phyloP scores from a whole-genome alignment of 1,284 basidiomycete species.

The Microbotryum silenes-acaulis region DNA sequence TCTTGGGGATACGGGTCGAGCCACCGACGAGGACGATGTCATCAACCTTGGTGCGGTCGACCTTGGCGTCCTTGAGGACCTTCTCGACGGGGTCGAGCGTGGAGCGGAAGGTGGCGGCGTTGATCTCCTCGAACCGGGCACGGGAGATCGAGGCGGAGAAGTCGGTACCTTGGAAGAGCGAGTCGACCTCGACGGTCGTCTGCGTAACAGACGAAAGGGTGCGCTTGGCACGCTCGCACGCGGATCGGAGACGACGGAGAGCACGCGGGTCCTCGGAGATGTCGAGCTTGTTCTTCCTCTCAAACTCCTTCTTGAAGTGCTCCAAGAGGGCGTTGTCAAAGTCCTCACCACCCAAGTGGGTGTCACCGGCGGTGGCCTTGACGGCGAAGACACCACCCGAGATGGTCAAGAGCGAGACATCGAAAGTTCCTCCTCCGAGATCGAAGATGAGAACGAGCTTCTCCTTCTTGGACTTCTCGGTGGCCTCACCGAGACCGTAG shows the following conservation, averaged over 20 bases:
- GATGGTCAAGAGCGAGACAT: slow-evolving; percentile 58
- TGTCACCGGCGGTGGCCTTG: slow-evolving; percentile 55
- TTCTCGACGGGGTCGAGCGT: slow-evolving; percentile 98
- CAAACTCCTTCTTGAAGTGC: slow-evolving; percentile 62
- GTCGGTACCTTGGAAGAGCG: slow-evolving; percentile 76
- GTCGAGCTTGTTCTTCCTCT: slow-evolving; percentile 69
- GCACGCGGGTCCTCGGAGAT: slow-evolving; percentile 95
- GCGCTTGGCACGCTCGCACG: slow-evolving; percentile 99
- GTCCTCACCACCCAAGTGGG: slow-evolving; percentile 73
- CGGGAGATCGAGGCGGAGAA: slow-evolving; percentile 95
- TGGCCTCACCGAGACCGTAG: slow-evolving; percentile 51
- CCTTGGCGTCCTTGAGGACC: slow-evolving; percentile 98
- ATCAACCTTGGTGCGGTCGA: slow-evolving; percentile 83
- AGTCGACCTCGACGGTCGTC: slow-evolving; percentile 98
- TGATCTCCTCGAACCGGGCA: slow-evolving; percentile 99
- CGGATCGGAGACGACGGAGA: slow-evolving; percentile 84
- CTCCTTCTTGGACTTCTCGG: slow-evolving; percentile 75
- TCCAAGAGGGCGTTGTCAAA: slow-evolving; percentile 97
- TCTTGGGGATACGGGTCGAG: slow-evolving; percentile 99
- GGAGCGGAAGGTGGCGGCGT: slow-evolving; percentile 85
- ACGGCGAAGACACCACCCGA: slow-evolving; percentile 57
- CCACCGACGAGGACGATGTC: slow-evolving; percentile 98
- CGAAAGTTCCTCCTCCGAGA: slow-evolving; percentile 83
- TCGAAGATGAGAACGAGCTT: slow-evolving; percentile 99
- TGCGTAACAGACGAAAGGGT: slow-evolving; percentile 96